Conservation (phyloP, 1,139 yeast species). For the Hemisphaericaspora lyxosophila region DNA sequence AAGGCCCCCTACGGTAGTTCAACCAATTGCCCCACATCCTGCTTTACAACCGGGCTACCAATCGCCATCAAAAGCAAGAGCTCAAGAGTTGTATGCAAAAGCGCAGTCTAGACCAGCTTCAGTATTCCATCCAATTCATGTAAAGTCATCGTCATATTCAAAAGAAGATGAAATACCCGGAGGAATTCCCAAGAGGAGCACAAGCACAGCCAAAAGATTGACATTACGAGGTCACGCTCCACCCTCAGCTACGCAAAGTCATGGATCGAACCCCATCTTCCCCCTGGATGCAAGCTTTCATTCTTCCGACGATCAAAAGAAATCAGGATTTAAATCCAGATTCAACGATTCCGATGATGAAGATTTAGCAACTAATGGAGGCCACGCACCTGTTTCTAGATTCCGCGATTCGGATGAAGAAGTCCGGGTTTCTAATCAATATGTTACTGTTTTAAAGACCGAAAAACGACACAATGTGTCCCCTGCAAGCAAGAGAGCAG, state of each 20-base stretch:
- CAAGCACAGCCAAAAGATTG: constrained; percentile 8
- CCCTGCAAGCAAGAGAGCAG: too few species aligned
- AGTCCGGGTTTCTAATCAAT: constrained; percentile 3
- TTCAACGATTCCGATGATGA: constrained; percentile 58
- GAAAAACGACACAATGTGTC: too few species aligned
- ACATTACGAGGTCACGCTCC: constrained; percentile 11
- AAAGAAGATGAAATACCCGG: constrained; percentile 29
- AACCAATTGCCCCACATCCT: constrained; percentile 46
- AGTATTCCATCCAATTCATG: constrained; percentile 37
- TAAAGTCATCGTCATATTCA: constrained; percentile 55
- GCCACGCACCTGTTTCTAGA: constrained; percentile 9
- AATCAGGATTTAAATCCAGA: constrained; percentile 40
- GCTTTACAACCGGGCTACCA: constrained; percentile 39
- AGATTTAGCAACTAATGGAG: constrained; percentile 7
- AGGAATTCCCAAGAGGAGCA: constrained; percentile 4
- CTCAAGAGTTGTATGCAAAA: constrained; percentile 50
- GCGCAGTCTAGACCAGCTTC: constrained; percentile 47
- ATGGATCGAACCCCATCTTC: constrained; percentile 7
- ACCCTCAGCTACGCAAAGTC: constrained; percentile 8
- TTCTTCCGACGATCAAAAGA: not conserved
- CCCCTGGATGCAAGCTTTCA: not conserved
- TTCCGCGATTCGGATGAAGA: constrained; percentile 18
- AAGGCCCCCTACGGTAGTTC: constrained; percentile 36
- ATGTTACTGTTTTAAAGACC: too few species aligned
- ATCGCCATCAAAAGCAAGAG: constrained; percentile 45